These are phyloP conservation scores for Dryas octopetala DNA, from an alignment of 306 rosid genomes.

Conservation along the genomic window DNA sequence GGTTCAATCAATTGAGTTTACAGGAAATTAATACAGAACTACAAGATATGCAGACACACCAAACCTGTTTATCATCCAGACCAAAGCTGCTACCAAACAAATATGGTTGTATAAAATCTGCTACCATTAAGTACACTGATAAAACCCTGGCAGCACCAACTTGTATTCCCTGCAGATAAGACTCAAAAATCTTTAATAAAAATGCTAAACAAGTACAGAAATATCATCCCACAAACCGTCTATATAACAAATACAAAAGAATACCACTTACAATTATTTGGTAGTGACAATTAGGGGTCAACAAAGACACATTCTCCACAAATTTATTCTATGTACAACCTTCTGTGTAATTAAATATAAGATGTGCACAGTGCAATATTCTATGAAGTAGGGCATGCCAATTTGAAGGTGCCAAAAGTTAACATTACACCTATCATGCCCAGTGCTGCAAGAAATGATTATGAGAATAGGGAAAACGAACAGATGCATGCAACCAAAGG, in stretches of 20 bases:
- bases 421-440: background rate
- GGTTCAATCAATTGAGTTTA: constrained; percentile 17
- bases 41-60: constrained; percentile 23
- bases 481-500: background rate
- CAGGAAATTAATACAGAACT: constrained; percentile 17
- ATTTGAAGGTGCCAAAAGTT: background rate
- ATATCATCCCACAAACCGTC: background rate
- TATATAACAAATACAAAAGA: background rate
- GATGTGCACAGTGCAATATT: background rate
- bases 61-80: constrained; percentile 78
- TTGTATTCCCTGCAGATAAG: constrained; percentile 69
- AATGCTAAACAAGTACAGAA: constrained; percentile 12
- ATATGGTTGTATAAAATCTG: constrained; percentile 62
- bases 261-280: background rate
- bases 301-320: background rate
- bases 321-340: background rate
- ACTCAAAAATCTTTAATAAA: constrained; percentile 19
- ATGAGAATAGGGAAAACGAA: background rate
- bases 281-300: background rate
- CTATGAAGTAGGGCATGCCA: background rate
- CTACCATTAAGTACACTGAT: constrained; percentile 57
- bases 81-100: constrained; percentile 58
- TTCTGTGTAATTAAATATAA: background rate
- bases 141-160: constrained; percentile 73
- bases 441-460: background rate